A percentile compares a stretch with the other conserved stretches of the same genome.
These are phyloP conservation scores for Penicillium robsamsonii DNA, from an alignment of 495 filamentous ascomycete species.

Conservation along the genomic window DNA sequence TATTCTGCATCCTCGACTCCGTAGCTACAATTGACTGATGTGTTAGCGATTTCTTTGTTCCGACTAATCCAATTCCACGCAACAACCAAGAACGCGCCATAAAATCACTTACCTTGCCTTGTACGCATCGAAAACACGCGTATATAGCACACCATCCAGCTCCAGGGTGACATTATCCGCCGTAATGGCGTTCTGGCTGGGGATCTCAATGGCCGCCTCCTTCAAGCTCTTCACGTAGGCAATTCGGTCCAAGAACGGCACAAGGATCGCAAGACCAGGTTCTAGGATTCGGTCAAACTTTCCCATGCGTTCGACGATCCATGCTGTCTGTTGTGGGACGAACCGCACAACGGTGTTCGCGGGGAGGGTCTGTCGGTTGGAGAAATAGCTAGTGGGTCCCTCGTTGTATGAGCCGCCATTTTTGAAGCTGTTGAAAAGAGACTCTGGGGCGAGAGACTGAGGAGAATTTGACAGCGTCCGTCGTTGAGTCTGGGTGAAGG, in stretches of 20 bases:
- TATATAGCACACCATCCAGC: conserved; percentile 92
- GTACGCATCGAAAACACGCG: conserved; percentile 93
- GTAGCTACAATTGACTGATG: conserved; percentile 58
- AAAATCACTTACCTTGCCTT: conserved; percentile 71
- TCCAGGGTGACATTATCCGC: conserved; percentile 98
- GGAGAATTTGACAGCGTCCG: conserved; percentile 38
- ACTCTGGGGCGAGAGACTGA: conserved; percentile 35
- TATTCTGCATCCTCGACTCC: conserved; percentile 99
- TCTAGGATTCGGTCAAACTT: conserved; percentile 90
- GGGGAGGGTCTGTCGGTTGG: conserved; percentile 64
- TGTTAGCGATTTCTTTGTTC: conserved; percentile 13
- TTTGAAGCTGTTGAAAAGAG: conserved; percentile 26
- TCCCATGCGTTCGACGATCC: conserved; percentile 99
- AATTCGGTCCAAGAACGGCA: conserved; percentile 92
- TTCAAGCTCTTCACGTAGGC: conserved; percentile 97
- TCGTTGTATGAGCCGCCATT: conserved; percentile 22
- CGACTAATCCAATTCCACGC: not conserved
- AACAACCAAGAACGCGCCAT: not conserved
- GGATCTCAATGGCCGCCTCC: conserved; percentile 93
- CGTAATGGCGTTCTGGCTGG: conserved; percentile 93
- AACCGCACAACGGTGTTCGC: conserved; percentile 95
- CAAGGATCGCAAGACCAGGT: conserved; percentile 83
- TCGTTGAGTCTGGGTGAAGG: conserved; percentile 29
- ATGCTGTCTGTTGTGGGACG: conserved; percentile 97
- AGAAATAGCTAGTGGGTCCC: conserved; percentile 50